phyloP scores from a whole-genome alignment of 495 filamentous ascomycete species.

The Podospora tetraspora region DNA sequence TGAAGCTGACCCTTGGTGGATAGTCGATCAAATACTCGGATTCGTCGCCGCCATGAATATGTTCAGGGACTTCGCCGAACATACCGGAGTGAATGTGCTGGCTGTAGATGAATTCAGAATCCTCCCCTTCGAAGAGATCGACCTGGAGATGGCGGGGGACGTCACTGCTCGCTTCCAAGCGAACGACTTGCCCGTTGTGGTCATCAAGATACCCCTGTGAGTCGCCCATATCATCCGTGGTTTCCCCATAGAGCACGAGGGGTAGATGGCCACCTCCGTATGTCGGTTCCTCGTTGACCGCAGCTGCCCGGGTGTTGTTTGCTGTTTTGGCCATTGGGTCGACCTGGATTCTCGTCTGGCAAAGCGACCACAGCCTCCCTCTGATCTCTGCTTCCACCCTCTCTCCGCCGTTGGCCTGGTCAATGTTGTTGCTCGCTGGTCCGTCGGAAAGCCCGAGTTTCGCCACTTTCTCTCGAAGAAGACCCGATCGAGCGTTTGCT shows the following conservation, averaged over 20 bases:
- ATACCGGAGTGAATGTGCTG: background rate
- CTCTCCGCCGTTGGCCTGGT: background rate
- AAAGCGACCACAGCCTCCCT: conserved; percentile 22
- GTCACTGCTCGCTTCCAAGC: background rate
- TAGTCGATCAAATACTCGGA: background rate
- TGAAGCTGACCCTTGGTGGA: too few species aligned
- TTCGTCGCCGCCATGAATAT: background rate
- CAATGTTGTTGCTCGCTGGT: background rate
- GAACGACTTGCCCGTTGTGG: background rate
- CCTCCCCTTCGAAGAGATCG: background rate
- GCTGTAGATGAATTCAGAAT: background rate
- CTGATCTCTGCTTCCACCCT: conserved; percentile 6
- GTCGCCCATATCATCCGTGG: background rate
- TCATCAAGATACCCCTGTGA: background rate
- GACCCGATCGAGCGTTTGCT: conserved; percentile 21
- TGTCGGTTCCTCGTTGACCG: background rate
- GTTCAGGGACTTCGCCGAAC: background rate
- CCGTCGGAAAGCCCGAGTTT: background rate
- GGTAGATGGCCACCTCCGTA: background rate
- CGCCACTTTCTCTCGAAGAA: conserved; percentile 23
- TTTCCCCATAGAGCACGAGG: background rate
- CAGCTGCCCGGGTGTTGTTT: background rate
- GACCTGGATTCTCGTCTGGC: conserved; percentile 23
- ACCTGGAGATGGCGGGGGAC: background rate
- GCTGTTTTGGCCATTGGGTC: conserved; percentile 9